Evolutionary conservation across 345 rosid species (phyloP), one percentile per base, ranked within the genome.

Genomic region (Geranium brycei): DNA sequence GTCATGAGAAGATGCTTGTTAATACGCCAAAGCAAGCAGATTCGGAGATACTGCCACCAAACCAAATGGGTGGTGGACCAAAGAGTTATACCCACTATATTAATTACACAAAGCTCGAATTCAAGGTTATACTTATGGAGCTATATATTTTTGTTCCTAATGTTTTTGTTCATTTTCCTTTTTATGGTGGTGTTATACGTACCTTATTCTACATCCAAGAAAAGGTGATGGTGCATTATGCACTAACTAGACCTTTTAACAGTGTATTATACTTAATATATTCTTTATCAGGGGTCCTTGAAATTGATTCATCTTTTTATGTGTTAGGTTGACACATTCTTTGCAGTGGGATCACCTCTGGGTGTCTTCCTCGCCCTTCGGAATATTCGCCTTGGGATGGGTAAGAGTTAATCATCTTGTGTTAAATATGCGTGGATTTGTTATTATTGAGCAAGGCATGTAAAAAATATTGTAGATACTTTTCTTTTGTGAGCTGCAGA

Each of bases 271-370:
- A 7, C 53, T 2, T 47, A 47, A 47, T 23, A 6, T 57, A 32
- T 23, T 13, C 60, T 53, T 51, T 57, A 14, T 30, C 14, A 58
- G 18, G 41, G 17, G 63, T 23, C 10, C 57, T 56, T 66, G 51
- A 28, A 31, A 58, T 51, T 66, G 40, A 69, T 69, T 60, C 8
- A 62, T 66, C 56, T 72, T 71, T 60, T 70, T 60, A 19, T 61
- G 38, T 55, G 38, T 76, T 77, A 93, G 99, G 95, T 93, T 67
- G 97, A 93, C 76, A 93, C 99, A 38, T 93, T 90, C 78, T 93
- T 86, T 73, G 99, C 99, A 11, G 99, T 93, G 76, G 99, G 99
- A 71, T 90, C 99, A 17, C 99, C 99, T 69, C 87, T 93, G 64
- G 97, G 99, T 73, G 97, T 90, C 76, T 93, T 93, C 75, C 97